Conservation (phyloP, 129 eudicot species). For the Artemisia argyi region DNA sequence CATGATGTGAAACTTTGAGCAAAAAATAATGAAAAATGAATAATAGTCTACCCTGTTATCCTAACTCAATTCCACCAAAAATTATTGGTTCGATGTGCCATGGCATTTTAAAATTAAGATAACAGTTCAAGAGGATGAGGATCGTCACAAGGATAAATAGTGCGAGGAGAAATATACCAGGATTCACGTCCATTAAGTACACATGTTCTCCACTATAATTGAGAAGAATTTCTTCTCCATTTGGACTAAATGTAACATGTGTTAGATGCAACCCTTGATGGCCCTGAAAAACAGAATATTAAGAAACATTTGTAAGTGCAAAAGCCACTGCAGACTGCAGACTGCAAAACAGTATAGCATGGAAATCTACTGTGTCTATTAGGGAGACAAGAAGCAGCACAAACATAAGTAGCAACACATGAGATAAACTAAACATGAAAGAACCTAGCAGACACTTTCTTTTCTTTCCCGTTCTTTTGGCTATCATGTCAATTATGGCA, state of each 20-base stretch:
- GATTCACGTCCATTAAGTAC: constrained; percentile 77
- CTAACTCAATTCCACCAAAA: background rate
- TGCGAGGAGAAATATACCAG: constrained; percentile 45
- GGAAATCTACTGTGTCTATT: background rate
- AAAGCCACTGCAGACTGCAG: background rate
- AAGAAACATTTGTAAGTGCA: constrained; percentile 7
- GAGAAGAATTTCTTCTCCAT: constrained; percentile 87
- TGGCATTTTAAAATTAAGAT: background rate
- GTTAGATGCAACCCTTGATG: constrained; percentile 74
- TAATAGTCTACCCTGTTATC: background rate
- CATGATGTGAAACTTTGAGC: background rate
- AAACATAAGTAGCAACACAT: background rate
- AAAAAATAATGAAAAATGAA: constrained; percentile 6
- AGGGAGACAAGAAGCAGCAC: background rate
- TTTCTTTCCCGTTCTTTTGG: background rate
- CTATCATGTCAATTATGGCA: background rate
- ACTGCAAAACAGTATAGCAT: background rate
- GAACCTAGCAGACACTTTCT: background rate
- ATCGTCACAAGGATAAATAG: background rate
- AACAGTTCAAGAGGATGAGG: background rate
- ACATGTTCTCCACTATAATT: constrained; percentile 93
- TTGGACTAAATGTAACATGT: constrained; percentile 87
- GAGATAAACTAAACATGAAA: no score
- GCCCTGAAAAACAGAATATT: constrained; percentile 47
- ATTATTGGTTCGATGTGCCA: background rate